These are phyloP conservation scores for Diaporthe destruens DNA, from an alignment of 2,329 filamentous ascomycete species.

Conservation along the genomic window DNA sequence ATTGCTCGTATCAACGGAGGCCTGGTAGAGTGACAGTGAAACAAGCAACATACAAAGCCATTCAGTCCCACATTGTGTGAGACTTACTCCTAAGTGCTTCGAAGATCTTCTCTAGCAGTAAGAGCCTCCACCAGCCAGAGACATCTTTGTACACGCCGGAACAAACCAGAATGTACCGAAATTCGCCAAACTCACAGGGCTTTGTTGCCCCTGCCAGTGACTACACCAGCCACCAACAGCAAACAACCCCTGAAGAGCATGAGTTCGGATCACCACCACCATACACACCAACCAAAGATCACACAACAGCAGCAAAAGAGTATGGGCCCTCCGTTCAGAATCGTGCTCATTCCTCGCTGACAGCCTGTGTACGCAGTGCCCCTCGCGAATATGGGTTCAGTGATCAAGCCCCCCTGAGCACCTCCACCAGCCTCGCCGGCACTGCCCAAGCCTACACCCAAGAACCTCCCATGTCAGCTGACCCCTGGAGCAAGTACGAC, in stretches of 20 bases:
- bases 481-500: conserved; percentile 20
- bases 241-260: neutral
- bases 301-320: neutral
- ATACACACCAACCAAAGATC: conserved; percentile 20
- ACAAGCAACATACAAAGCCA: neutral
- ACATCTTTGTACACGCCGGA: conserved; percentile 5
- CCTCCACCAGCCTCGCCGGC: neutral
- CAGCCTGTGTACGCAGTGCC: neutral
- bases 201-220: neutral
- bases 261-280: conserved; percentile 24
- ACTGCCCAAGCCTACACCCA: neutral
- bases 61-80: neutral
- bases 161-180: conserved; percentile 14
- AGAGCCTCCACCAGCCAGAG: neutral
- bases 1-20: neutral
- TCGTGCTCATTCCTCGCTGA: neutral
- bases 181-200: neutral
- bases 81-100: accelerated
- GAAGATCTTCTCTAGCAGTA: neutral
- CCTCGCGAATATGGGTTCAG: neutral
- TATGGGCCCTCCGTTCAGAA: neutral
- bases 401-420: neutral
- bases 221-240: conserved; percentile 5
- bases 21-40: neutral
- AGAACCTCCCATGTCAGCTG: neutral